Base-by-base conservation (phyloP, 2,329 filamentous ascomycete genomes). In the Elsinoe australis region DNA sequence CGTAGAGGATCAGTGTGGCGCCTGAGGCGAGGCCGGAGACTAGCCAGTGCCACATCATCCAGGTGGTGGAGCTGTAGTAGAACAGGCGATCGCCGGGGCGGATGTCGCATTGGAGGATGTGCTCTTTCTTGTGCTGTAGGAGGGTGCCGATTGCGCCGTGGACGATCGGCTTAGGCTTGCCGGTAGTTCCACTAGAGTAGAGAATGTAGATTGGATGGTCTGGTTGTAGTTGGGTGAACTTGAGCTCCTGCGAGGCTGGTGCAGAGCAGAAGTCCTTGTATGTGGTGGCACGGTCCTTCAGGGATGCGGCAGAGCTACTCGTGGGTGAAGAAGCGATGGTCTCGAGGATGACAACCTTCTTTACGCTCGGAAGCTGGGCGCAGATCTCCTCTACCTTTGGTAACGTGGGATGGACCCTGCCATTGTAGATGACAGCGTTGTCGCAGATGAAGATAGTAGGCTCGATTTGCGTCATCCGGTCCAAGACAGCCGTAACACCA, bases 21-120 rank as follows among this genome's bases (percentile, higher is more conserved):
- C 90, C 90, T 22, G 80, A 82, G 7, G 89, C 85, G 3, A 96
- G 79, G 4, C 83, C 87, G 1, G 87, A 90, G 15, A 95, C 78
- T 32, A 89, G 82, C 89, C 90, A 96, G 64, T 96, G 90, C 88
- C 89, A 95, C 90, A 96, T 96, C 89, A 98, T 96, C 92, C 89
- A 95, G 0, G 87, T 94, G 8, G 84, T 88, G 3, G 89, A 95
- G 1, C 88, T 95, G 69, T 89, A 95, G 70, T 95, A 95, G 65
- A 95, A 85, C 60, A 95, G 74, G 15, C 83, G 77, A 33, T 88
- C 86, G 2, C 73, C 70, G 0, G 82, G 75, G 6, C 75, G 73
- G 54, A 98, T 80, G 17, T 88, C 87, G 63, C 85, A 86, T 62
- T 96, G 90, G 2, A 96, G 73, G 38, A 83, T 76, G 61, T 94